These are phyloP conservation scores for Scutellaria galericulata DNA, from an alignment of 257 asterid species.

Conservation along the genomic window DNA sequence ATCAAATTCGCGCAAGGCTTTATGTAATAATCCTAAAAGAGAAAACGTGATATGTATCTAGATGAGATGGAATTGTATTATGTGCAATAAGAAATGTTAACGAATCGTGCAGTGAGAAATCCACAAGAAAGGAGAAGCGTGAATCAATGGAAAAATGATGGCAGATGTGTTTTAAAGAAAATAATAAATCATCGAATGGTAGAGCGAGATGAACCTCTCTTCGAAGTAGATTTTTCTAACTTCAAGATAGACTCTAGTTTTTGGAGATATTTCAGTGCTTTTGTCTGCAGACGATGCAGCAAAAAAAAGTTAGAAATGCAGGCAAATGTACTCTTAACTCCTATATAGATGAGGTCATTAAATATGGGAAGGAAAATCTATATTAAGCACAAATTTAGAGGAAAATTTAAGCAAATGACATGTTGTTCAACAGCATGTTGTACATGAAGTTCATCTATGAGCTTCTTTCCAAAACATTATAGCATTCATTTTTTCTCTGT, in stretches of 20 bases:
- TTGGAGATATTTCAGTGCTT: conserved; percentile 51
- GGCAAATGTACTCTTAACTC: not conserved
- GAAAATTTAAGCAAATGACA: not conserved
- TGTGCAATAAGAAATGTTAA: conserved; percentile 10
- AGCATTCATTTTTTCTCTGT: not conserved
- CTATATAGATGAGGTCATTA: not conserved
- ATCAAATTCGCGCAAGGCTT: not conserved
- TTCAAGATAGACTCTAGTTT: conserved; percentile 65
- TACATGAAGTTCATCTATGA: conserved; percentile 4
- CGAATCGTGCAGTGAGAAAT: not conserved
- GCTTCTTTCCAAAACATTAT: not conserved
- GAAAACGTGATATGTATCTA: not conserved
- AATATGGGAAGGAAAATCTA: not conserved
- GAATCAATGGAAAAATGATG: not conserved
- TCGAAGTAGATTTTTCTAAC: conserved; percentile 49
- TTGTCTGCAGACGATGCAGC: conserved; percentile 51
- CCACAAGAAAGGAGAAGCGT: not conserved
- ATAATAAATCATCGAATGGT: conserved; percentile 40
- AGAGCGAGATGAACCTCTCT: conserved; percentile 52
- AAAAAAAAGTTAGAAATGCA: conserved; percentile 22
- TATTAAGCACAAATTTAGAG: not conserved
- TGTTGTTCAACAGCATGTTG: not conserved
- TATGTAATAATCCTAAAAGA: not conserved
- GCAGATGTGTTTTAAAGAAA: not conserved
- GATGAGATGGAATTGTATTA: not conserved